A percentile compares a stretch with the other conserved stretches of the same genome.
Conservation (phyloP, 441 rosid species). For the Macaranga tanarius region DNA sequence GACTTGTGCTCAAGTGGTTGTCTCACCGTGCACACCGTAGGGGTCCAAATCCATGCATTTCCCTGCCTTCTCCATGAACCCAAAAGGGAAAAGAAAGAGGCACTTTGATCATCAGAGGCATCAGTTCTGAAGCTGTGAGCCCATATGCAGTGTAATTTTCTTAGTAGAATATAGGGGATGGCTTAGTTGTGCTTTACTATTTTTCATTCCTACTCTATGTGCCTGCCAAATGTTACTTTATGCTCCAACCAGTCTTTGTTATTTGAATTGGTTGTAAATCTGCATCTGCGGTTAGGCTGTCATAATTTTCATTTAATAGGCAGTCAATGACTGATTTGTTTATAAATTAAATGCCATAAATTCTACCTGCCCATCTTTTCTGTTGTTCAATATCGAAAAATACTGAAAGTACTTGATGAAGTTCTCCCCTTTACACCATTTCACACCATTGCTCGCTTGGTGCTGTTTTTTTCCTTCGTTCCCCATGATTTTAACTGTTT, state of each 20-base stretch:
- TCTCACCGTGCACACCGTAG: conserved; percentile 5
- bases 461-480: background rate
- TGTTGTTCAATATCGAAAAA: background rate
- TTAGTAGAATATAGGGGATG: background rate
- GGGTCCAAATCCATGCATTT: background rate
- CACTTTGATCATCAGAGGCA: conserved; percentile 3
- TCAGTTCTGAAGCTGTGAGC: background rate
- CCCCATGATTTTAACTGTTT: conserved; percentile 8
- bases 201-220: background rate
- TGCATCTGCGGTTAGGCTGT: background rate
- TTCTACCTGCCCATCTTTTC: background rate
- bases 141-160: background rate
- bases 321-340: background rate
- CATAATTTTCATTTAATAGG: background rate
- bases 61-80: background rate
- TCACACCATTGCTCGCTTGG: background rate
- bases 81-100: background rate
- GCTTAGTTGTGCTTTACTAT: background rate
- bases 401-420: background rate
- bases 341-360: background rate
- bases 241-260: background rate
- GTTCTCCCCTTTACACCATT: background rate
- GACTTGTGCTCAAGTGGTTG: background rate
- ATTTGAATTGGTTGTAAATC: background rate
- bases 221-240: conserved; percentile 1